Evolutionary conservation across 1,284 basidiomycete species (phyloP), one percentile per base, ranked within the genome.

Genomic region (Coriolopsis trogii): DNA sequence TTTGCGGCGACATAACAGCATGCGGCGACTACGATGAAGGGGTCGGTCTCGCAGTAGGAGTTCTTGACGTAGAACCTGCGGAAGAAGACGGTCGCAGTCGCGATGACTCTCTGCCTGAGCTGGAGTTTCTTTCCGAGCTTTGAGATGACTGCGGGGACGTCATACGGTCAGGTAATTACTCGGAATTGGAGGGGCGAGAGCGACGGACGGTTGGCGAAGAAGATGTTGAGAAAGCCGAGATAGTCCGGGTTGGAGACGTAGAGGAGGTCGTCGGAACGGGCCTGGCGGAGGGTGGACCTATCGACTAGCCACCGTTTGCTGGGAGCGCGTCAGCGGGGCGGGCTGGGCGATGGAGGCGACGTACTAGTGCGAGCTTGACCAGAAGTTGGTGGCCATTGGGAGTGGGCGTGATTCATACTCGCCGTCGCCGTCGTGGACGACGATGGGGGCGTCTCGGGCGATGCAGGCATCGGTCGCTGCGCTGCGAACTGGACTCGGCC

Each of bases 1-100:
- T 99, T 99, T 4, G 95, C 92, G 3, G 96, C 95, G 21, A 98
- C 88, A 69, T 98, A 98, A 56, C 91, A 88, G 71, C 95, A 98
- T 0, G 95, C 93, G 0, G 94, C 87, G 29, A 94, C 85, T 34
- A 98, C 94, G 43, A 96, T 77, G 64, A 93, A 95, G 0, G 93
- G 93, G 61, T 98, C 95, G 0, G 95, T 95, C 65, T 97, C 93
- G 71, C 89, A 93, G 66, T 94, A 96, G 2, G 85, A 81, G 67
- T 95, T 97, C 75, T 95, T 94, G 60, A 95, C 75, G 70, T 98
- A 99, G 73, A 98, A 99, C 20, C 96, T 79, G 29, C 90, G 85
- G 70, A 98, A 96, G 73, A 95, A 98, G 31, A 98, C 85, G 34
- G 87, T 92, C 1, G 96, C 93, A 0, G 95, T 98, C 1, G 95